Conservation (phyloP, 495 filamentous ascomycete genomes). For the Lophium mytilinum region DNA sequence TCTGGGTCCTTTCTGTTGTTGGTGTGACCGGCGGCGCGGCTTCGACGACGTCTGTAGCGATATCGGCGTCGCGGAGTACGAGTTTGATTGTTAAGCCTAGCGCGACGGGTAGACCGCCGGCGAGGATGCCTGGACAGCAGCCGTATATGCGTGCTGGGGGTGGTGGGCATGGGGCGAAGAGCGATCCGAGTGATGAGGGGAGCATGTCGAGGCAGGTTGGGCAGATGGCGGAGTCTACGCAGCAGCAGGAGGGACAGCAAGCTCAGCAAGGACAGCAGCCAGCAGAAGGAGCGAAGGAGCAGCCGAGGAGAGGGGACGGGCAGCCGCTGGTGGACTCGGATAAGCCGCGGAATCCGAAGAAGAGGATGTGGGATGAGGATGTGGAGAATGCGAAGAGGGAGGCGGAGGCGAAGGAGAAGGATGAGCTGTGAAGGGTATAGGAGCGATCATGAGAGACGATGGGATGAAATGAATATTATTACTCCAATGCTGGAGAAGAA, state of each 20-base stretch:
- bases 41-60: slow-evolving; percentile 12
- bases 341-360: slow-evolving; percentile 61
- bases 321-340: slow-evolving; percentile 29
- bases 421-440: slow-evolving; percentile 46
- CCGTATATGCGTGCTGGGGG: slow-evolving; percentile 32
- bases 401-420: slow-evolving; percentile 32
- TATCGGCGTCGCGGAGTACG: slow-evolving; percentile 15
- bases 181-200: slow-evolving; percentile 32
- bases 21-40: background rate
- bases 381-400: slow-evolving; percentile 30
- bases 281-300: slow-evolving; percentile 26
- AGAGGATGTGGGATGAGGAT: slow-evolving; percentile 74
- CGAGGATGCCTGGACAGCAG: slow-evolving; percentile 18
- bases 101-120: slow-evolving; percentile 31
- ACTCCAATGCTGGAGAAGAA: no score
- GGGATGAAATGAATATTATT: no score
- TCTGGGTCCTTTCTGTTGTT: slow-evolving; percentile 1
- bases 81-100: slow-evolving; percentile 36
- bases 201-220: slow-evolving; percentile 48
- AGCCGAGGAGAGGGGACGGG: slow-evolving; percentile 35
- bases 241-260: slow-evolving; percentile 28
- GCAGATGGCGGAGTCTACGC: slow-evolving; percentile 45
- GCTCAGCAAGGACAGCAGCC: slow-evolving; percentile 1
- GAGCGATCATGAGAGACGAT: background rate
- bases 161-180: slow-evolving; percentile 34